Evolutionary conservation across 768 basidiomycete species (phyloP).

Genomic region (Epithele typhae): DNA sequence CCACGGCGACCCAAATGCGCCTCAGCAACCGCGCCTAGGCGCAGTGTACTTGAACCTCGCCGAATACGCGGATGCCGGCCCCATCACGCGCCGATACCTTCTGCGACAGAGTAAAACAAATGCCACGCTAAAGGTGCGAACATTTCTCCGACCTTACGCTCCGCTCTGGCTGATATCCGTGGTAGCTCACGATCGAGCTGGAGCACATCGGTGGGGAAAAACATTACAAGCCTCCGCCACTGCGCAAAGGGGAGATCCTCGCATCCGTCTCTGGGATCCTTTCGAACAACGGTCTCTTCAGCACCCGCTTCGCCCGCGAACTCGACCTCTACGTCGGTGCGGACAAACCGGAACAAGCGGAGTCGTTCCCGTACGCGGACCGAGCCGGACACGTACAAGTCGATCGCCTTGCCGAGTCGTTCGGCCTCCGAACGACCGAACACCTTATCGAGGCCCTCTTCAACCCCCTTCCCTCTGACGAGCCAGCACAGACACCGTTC

Average conservation of each 20-base stretch:
- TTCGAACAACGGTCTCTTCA: conserved; percentile 43
- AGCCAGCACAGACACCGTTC: conserved; percentile 20
- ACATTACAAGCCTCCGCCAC: conserved; percentile 57
- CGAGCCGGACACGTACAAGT: conserved; percentile 23
- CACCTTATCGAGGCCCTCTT: conserved; percentile 75
- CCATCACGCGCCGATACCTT: conserved; percentile 60
- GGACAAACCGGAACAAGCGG: conserved; percentile 11
- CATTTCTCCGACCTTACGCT: too few relatives aligned
- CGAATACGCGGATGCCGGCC: conserved; percentile 60
- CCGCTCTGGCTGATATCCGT: too few relatives aligned
- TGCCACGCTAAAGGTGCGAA: conserved; percentile 63
- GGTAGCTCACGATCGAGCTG: conserved; percentile 56
- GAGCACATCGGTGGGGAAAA: conserved; percentile 51
- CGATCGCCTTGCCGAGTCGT: conserved; percentile 41
- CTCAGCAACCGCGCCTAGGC: conserved; percentile 59
- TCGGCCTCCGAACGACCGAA: conserved; percentile 64
- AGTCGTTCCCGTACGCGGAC: conserved; percentile 14
- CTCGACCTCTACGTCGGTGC: conserved; percentile 40
- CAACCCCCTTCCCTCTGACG: conserved; percentile 50
- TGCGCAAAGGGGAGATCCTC: conserved; percentile 70
- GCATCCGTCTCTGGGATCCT: conserved; percentile 62
- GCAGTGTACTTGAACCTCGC: conserved; percentile 67
- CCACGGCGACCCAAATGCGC: conserved; percentile 49
- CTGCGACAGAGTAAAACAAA: conserved; percentile 74
- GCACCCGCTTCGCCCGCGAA: conserved; percentile 42